Base-by-base conservation (phyloP, 305 asterid genomes). In the Fraxinus nigra region DNA sequence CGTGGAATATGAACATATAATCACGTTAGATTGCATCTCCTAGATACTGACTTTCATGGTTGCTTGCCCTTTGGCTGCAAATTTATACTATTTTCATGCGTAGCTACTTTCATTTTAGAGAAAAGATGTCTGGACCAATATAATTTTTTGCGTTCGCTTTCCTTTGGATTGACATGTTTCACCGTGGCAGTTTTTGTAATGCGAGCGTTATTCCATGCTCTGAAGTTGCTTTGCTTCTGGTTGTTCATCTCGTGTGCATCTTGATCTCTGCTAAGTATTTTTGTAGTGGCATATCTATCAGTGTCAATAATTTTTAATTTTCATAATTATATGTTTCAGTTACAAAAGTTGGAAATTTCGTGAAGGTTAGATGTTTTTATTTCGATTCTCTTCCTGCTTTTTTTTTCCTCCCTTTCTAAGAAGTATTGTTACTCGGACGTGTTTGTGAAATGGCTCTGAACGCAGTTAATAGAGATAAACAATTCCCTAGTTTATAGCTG, bases 51-150 rank as follows among this genome's bases (percentile, higher is more conserved):
- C 78, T 37, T 76, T 75, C 80, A 82, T 51, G 83, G 85, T 79
- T 96, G 98, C 90, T 86, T 93, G 87, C 98, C 99, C 37, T 86
- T 85, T 3, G 98, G 98, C 80, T 91, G 89, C 79, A 85, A 86
- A 24, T 77, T 89, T 79, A 85, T 94, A 51, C 86, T 92, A 72
- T 81, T 92, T 86, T 92, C 97, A 26, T 91, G 96, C 78, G 75
- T 87, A 32, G 87, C 91, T 59, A 94, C 97, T 24, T 87, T 91
- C 86, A 79, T 92, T 84, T 90, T 93, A 63, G 95, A 93, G 89
- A 87, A 86, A 86, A 77, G 85, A 54, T 87, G 87, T 85, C 84
- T 94, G 80, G 98, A 34, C 88, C 65, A 94, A 43, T 43, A 43
- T 43, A 43, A 43, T 93, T 67, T 91, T 92, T 84, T 78, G 86